These are phyloP conservation scores for Tripterygium wilfordii DNA, from an alignment of 177 flowering plant genomes.

Conservation along the genomic window DNA sequence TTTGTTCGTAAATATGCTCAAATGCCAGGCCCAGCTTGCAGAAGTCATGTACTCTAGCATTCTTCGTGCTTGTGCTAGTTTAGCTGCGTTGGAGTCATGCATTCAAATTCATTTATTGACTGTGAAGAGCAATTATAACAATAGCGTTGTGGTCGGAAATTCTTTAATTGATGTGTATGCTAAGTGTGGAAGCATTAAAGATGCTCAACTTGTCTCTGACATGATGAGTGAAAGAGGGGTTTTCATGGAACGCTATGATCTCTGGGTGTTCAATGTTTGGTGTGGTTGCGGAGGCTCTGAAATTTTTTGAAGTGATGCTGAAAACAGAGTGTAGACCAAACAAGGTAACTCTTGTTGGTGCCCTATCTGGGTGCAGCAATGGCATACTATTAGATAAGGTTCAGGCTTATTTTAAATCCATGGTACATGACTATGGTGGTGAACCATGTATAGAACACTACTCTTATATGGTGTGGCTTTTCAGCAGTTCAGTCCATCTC, in stretches of 20 bases:
- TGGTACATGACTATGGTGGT: conserved; percentile 51
- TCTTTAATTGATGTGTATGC: conserved; percentile 90
- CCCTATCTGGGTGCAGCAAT: conserved; percentile 82
- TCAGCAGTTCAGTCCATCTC: conserved; percentile 63
- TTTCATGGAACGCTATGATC: conserved; percentile 90
- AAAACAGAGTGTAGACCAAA: conserved; percentile 42
- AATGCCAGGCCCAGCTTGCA: conserved; percentile 34
- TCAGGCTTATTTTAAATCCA: conserved; percentile 50
- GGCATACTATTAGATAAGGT: conserved; percentile 60
- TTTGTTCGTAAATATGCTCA: conserved; percentile 54
- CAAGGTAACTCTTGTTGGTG: conserved; percentile 67
- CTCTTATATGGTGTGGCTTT: conserved; percentile 82
- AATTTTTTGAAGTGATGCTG: conserved; percentile 52
- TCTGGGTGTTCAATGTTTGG: conserved; percentile 86
- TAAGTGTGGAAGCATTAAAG: conserved; percentile 74
- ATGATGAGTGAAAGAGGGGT: conserved; percentile 36
- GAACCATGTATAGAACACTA: conserved; percentile 82
- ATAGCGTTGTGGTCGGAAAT: conserved; percentile 45
- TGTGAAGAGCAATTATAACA: conserved; percentile 45
- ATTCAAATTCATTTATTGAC: conserved; percentile 58
- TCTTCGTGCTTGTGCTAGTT: conserved; percentile 74
- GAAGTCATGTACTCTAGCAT: conserved; percentile 75
- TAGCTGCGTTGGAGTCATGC: conserved; percentile 65
- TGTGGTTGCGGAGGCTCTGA: conserved; percentile 53
- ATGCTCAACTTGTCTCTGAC: conserved; percentile 56